A percentile compares a stretch with the other conserved stretches of the same genome.
Evolutionary conservation across 345 rosid genomes (phyloP).

Genomic region (Capsella bursapastoris): DNA sequence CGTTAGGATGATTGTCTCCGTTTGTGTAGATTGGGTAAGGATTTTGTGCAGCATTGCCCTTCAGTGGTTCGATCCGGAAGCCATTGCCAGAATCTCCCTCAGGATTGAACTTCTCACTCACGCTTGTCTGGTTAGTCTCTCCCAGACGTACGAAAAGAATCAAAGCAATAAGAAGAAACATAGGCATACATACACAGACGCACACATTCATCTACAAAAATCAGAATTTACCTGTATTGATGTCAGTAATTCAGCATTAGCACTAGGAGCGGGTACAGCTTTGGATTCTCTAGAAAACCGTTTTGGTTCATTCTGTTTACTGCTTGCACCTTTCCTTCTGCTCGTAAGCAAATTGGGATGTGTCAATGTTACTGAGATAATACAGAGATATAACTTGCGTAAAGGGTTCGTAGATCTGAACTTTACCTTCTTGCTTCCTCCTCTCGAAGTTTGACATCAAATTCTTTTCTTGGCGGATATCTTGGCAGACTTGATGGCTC

Average conservation of each 20-base stretch:
- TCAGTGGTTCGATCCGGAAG: conserved; percentile 52
- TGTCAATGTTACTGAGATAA: conserved; percentile 1
- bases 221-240: conserved; percentile 53
- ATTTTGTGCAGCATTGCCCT: conserved; percentile 43
- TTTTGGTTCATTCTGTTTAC: conserved; percentile 53
- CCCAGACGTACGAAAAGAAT: conserved; percentile 36
- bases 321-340: conserved; percentile 51
- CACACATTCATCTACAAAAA: conserved; percentile 6
- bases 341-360: conserved; percentile 18
- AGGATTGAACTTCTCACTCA: conserved; percentile 51
- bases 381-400: conserved; percentile 1
- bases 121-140: conserved; percentile 49
- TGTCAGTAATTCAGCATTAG: conserved; percentile 56
- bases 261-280: conserved; percentile 61
- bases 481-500: conserved; percentile 68
- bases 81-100: conserved; percentile 57
- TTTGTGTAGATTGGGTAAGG: conserved; percentile 41
- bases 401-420: background rate
- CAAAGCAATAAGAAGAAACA: conserved; percentile 33
- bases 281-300: conserved; percentile 51
- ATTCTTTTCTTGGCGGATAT: conserved; percentile 68
- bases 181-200: background rate
- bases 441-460: conserved; percentile 60
- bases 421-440: conserved; percentile 62
- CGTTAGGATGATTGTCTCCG: conserved; percentile 42